phyloP scores from a whole-genome alignment of 352 stramenopile species.

The Pythium vanterpoolii region DNA sequence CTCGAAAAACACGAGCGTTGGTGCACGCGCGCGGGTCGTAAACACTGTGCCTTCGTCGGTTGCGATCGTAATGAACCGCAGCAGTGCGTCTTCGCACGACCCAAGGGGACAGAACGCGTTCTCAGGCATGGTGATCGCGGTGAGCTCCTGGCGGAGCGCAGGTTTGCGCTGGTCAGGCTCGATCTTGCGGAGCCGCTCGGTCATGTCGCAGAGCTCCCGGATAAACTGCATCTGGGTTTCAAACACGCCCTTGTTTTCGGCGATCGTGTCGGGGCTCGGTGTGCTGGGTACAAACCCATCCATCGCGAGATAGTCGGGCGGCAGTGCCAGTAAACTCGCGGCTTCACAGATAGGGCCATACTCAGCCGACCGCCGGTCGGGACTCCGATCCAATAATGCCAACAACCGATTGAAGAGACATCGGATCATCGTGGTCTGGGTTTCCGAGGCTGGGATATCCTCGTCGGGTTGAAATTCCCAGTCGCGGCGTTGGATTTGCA shows the following conservation, averaged over 20 bases:
- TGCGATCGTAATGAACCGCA: conserved; percentile 60
- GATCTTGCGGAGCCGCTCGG: conserved; percentile 61
- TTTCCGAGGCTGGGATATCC: conserved; percentile 57
- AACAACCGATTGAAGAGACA: conserved; percentile 62
- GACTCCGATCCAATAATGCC: conserved; percentile 33
- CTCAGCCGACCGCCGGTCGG: neutral
- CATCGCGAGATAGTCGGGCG: conserved; percentile 39
- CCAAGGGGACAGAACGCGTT: conserved; percentile 68
- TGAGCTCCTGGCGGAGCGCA: conserved; percentile 49
- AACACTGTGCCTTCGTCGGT: conserved; percentile 79
- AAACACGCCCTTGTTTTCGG: conserved; percentile 48
- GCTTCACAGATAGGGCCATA: conserved; percentile 63
- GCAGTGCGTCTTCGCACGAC: conserved; percentile 59
- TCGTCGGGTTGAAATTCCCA: conserved; percentile 61
- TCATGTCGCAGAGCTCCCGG: conserved; percentile 69
- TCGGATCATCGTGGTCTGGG: conserved; percentile 59
- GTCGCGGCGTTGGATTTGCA: conserved; percentile 62
- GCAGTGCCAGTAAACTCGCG: conserved; percentile 40
- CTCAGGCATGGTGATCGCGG: conserved; percentile 49
- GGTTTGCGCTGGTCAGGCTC: conserved; percentile 58
- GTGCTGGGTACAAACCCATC: conserved; percentile 22
- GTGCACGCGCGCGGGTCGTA: conserved; percentile 80
- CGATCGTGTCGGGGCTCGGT: conserved; percentile 15
- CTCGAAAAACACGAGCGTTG: conserved; percentile 83
- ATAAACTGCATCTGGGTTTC: conserved; percentile 70